A percentile compares a stretch with the other conserved stretches of the same genome.
phyloP scores from a whole-genome alignment of 1,284 basidiomycete genomes.

The Naganishia liquefaciens region DNA sequence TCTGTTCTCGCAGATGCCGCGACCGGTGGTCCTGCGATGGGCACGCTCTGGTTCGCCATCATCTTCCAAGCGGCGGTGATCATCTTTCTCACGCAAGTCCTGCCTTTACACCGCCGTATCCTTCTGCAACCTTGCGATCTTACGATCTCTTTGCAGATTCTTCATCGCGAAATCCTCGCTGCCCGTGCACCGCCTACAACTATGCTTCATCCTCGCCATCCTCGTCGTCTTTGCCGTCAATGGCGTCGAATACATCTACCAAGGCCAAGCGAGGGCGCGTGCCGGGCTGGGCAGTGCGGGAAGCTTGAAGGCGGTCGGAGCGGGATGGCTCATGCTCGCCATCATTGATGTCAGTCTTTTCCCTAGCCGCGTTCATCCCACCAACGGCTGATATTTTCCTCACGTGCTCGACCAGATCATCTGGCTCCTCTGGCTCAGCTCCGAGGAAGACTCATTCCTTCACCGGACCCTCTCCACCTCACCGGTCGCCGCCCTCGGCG shows the following conservation, averaged over 20 bases:
- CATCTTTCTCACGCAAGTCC: conserved; percentile 48
- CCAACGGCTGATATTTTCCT: background rate
- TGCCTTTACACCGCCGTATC: background rate
- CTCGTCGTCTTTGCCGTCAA: conserved; percentile 80
- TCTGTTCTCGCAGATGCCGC: conserved; percentile 35
- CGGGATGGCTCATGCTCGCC: conserved; percentile 89
- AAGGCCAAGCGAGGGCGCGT: conserved; percentile 11
- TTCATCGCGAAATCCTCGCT: conserved; percentile 46
- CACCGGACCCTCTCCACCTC: conserved; percentile 58
- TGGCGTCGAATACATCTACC: conserved; percentile 40
- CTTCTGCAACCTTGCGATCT: background rate
- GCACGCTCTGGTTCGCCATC: conserved; percentile 87
- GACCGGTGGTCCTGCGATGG: conserved; percentile 56
- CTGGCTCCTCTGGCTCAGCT: conserved; percentile 94
- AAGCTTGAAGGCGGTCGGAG: conserved; percentile 77
- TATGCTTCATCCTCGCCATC: conserved; percentile 81
- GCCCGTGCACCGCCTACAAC: conserved; percentile 60
- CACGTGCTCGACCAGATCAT: conserved; percentile 63
- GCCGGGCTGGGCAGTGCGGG: conserved; percentile 62
- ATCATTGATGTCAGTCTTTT: conserved; percentile 63
- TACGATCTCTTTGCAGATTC: conserved; percentile 37
- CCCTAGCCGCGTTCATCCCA: background rate
- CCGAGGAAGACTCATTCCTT: conserved; percentile 85
- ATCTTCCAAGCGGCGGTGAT: conserved; percentile 57
- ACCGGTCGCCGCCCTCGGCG: background rate